Evolutionary conservation across 2,329 filamentous ascomycete genomes (phyloP), one percentile per base, ranked within the genome.

Genomic region (Fusarium sublunatum): DNA sequence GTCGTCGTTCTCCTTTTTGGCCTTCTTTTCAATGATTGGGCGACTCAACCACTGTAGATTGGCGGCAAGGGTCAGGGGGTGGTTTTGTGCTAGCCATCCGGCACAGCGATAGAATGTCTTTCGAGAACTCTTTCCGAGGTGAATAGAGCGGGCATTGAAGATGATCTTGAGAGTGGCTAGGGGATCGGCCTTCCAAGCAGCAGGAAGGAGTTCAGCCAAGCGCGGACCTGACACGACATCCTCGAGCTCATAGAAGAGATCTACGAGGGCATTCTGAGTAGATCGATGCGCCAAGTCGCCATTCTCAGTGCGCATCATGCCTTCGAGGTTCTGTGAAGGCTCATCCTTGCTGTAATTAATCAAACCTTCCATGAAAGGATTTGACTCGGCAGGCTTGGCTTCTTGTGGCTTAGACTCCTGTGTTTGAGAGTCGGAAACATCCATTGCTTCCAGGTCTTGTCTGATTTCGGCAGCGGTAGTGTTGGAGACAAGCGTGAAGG

Each of bases 61-160:
- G 13, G 72, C 61, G 15, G 86, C 67, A 1, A 88, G 75, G 0
- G 85, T 88, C 7, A 77, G 72, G 0, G 85, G 85, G 52, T 88
- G 86, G 26, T 82, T 72, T 64, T 82, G 68, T 3, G 80, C 79
- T 12, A 88, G 75, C 85, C 85, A 88, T 4, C 84, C 83, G 13
- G 83, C 78, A 22, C 79, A 81, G 15, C 78, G 78, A 68, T 87
- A 88, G 58, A 85, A 83, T 2, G 74, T 75, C 3, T 70, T 53
- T 22, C 77, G 77, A 8, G 79, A 81, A 31, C 78, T 77, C 72
- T 87, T 87, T 13, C 86, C 85, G 0, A 87, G 73, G 55, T 88
- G 85, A 44, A 88, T 87, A n/a, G 83, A 86, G 9, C 86, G 80
- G 1, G 80, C 74, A 57, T 87, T 86, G 78, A 85, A 88, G 62